These are phyloP conservation scores for Kitagawia praeruptora DNA, from an alignment of 129 eudicot genomes.

Conservation along the genomic window DNA sequence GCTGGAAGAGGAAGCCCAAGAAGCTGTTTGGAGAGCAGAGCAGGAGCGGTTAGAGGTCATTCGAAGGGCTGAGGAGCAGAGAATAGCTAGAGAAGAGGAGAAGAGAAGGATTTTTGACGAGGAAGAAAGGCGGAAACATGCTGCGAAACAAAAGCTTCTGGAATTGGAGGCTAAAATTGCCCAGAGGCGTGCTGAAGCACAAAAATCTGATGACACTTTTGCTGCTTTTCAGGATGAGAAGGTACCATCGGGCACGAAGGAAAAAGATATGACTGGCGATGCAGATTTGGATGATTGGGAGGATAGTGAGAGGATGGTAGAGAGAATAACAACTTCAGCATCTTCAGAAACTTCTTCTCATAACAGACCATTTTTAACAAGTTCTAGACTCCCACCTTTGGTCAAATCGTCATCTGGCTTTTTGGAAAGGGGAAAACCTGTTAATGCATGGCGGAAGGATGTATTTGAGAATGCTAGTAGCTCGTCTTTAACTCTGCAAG, in stretches of 20 bases:
- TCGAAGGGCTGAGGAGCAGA: constrained; percentile 71
- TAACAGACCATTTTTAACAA: constrained; percentile 43
- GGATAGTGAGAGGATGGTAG: constrained; percentile 83
- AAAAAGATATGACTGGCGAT: constrained; percentile 35
- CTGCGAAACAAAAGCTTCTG: constrained; percentile 85
- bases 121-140: constrained; percentile 90
- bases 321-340: constrained; percentile 61
- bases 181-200: constrained; percentile 45
- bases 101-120: constrained; percentile 54
- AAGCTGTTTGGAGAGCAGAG: constrained; percentile 90
- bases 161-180: constrained; percentile 92
- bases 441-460: constrained; percentile 75
- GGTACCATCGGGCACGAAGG: constrained; percentile 29
- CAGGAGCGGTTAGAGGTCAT: constrained; percentile 70
- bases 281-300: constrained; percentile 71
- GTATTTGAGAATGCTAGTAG: constrained; percentile 51
- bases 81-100: constrained; percentile 77
- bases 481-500: constrained; percentile 38
- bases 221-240: constrained; percentile 41
- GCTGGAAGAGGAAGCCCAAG: constrained; percentile 84
- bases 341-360: constrained; percentile 60
- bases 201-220: constrained; percentile 25
- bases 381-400: constrained; percentile 26
- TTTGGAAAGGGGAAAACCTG: constrained; percentile 49
- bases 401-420: constrained; percentile 46